Base-by-base conservation (phyloP, 768 basidiomycete species). In the Termitomyces sp. region DNA sequence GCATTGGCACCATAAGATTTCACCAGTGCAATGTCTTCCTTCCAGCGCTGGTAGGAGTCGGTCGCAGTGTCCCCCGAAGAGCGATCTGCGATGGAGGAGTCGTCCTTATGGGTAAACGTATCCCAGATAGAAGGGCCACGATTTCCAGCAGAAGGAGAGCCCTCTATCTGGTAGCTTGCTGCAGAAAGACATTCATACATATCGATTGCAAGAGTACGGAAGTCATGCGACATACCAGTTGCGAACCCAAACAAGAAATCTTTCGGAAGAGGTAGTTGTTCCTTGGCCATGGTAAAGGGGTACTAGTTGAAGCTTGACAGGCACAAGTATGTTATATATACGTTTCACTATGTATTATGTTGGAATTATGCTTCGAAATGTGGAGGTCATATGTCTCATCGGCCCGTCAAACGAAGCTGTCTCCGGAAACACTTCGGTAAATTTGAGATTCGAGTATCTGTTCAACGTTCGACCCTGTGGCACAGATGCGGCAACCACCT, bases 121-220 rank as follows among this genome's bases (percentile, higher is more conserved):
- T 91, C 88, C 88, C 89, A 91, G 61, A 89, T 82, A 24, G 85
- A 84, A 55, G 81, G 82, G 0, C 83, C 82, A 49, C 86, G 82
- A n/a, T 80, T 80, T 48, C 74, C 81, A 10, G 71, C 75, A 45
- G 76, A 66, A 20, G 82, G 76, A 0, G 86, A 84, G 7, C 88
- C 89, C 72, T 91, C 89, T 45, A 87, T 87, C 72, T 91, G 88
- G 67, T 88, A 89, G 58, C 82, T 77, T 18, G 87, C 90, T 76
- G 70, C 27, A 34, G 36, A 42, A 40, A 18, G n/a, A 10, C 9
- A 27, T 32, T 20, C 45, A 20, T 34, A 34, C 45, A 20, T 34
- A 34, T n/a, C 20, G 5, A 24, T 34, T 12, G 4, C 22, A 22
- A 45, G 36, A 55, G 30, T 10, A 39, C 40, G 33, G 20, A 30